Conservation (phyloP, 768 basidiomycete genomes). For the Tylopilus vinaceipallidus region DNA sequence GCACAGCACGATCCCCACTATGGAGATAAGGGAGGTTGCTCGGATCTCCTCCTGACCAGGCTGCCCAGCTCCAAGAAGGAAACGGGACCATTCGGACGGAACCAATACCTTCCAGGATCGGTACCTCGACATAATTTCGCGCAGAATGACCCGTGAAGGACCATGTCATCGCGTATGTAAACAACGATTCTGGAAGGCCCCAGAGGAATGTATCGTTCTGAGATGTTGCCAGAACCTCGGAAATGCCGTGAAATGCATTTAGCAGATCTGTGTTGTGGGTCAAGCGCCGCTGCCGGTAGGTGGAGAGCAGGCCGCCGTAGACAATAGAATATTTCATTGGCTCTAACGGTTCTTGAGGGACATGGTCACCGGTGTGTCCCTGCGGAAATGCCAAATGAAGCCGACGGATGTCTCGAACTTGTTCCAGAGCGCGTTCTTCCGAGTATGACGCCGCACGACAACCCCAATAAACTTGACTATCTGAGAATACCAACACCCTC, state of each 20-base stretch:
- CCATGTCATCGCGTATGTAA: slow-evolving; percentile 12
- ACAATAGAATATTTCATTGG: neutral
- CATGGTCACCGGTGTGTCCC: neutral
- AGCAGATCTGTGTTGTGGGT: slow-evolving; percentile 12
- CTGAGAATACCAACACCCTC: slow-evolving; percentile 17
- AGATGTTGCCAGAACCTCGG: slow-evolving; percentile 7
- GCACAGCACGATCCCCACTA: neutral
- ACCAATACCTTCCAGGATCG: slow-evolving; percentile 2
- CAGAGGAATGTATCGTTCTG: slow-evolving; percentile 13
- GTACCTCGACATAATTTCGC: neutral
- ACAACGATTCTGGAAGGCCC: slow-evolving; percentile 14
- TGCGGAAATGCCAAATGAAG: neutral
- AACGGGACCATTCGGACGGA: slow-evolving; percentile 1
- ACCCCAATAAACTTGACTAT: slow-evolving; percentile 15
- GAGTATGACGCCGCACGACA: slow-evolving; percentile 6
- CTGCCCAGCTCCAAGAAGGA: slow-evolving; percentile 19
- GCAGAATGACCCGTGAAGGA: neutral
- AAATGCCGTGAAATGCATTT: slow-evolving; percentile 12
- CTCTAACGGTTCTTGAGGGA: neutral
- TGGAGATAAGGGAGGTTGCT: neutral
- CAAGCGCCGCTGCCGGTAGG: slow-evolving; percentile 8
- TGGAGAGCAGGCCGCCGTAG: neutral
- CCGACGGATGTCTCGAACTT: neutral
- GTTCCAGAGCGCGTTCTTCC: slow-evolving; percentile 12
- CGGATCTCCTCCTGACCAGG: slow-evolving; percentile 1